Percentiles rank a stretch among this genome's conserved stretches.
Conservation (phyloP, 768 basidiomycete genomes). For the Mycena albidolilacea region DNA sequence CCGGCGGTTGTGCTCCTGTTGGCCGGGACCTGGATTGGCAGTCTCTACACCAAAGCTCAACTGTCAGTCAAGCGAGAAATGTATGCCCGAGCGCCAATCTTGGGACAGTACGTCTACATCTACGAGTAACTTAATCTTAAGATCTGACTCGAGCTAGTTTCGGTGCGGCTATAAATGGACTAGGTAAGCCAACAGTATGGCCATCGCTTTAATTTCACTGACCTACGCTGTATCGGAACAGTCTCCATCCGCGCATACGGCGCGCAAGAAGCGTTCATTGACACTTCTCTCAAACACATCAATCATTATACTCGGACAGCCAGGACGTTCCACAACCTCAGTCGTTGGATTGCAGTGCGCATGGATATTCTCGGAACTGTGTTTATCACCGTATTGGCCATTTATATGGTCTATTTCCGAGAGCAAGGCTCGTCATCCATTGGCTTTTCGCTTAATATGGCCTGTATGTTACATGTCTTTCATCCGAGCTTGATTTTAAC, state of each 20-base stretch:
- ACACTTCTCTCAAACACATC: constrained; percentile 64
- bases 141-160: background rate
- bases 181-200: constrained; percentile 2
- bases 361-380: constrained; percentile 70
- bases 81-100: constrained; percentile 26
- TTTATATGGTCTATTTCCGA: constrained; percentile 65
- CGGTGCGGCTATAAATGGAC: constrained; percentile 21
- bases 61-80: constrained; percentile 46
- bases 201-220: background rate
- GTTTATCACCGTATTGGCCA: constrained; percentile 70
- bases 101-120: constrained; percentile 30
- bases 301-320: constrained; percentile 66
- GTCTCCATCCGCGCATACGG: constrained; percentile 78
- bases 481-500: constrained; percentile 51
- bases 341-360: constrained; percentile 63
- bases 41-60: constrained; percentile 45
- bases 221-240: constrained; percentile 32
- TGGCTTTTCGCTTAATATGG: constrained; percentile 72
- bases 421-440: constrained; percentile 58
- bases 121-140: background rate
- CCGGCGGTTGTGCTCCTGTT: constrained; percentile 46
- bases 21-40: constrained; percentile 47
- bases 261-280: constrained; percentile 63
- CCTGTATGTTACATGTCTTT: constrained; percentile 49
- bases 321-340: constrained; percentile 67